Evolutionary conservation across 331 rosid species (phyloP).

Genomic region (Telfairia occidentalis): DNA sequence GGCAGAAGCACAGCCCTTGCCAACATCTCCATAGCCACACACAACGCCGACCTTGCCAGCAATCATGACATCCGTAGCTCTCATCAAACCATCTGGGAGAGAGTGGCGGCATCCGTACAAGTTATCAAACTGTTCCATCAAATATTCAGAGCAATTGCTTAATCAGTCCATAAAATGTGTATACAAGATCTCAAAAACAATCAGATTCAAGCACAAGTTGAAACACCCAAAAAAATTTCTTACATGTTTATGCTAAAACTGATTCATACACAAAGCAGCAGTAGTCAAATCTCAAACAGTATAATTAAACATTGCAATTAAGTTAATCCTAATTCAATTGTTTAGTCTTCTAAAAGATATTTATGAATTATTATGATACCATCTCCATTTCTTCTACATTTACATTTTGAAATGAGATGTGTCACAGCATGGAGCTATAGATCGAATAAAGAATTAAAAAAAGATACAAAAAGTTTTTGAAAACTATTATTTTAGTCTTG

Average conservation of each 20-base stretch:
- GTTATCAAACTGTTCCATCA: conserved; percentile 65
- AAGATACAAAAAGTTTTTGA: neutral
- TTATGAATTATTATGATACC: neutral
- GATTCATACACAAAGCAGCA: neutral
- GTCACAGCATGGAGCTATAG: neutral
- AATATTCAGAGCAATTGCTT: neutral
- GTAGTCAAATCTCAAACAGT: neutral
- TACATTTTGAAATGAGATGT: neutral
- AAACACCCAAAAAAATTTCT: neutral
- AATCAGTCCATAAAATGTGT: neutral
- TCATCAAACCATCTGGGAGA: conserved; percentile 93
- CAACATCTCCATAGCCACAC: conserved; percentile 89
- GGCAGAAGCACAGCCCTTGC: conserved; percentile 95
- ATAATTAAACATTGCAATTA: neutral
- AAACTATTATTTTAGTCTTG: neutral
- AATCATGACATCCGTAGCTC: conserved; percentile 95
- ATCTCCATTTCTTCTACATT: neutral
- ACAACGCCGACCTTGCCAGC: conserved; percentile 88
- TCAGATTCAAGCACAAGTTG: neutral
- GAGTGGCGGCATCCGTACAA: conserved; percentile 99
- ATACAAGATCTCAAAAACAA: neutral
- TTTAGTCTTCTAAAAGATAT: neutral
- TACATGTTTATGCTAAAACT: neutral
- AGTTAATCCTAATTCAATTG: neutral
- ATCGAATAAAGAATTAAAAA: neutral